Conservation (phyloP, 495 filamentous ascomycete genomes). For the Staphylotrichum longicolle region DNA sequence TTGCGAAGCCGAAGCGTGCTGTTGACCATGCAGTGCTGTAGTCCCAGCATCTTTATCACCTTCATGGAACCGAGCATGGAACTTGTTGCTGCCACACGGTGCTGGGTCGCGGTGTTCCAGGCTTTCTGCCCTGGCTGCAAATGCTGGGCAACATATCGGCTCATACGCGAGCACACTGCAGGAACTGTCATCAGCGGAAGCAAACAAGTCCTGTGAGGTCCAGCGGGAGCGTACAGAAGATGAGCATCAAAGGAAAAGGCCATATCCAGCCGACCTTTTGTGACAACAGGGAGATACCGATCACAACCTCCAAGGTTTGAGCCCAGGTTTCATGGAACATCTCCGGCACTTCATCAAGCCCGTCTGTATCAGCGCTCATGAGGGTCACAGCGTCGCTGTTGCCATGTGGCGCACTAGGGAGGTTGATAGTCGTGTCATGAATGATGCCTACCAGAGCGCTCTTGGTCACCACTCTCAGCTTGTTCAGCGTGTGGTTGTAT, state of each 20-base stretch:
- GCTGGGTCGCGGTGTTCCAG: slow-evolving; percentile 55
- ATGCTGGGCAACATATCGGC: slow-evolving; percentile 47
- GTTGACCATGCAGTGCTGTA: slow-evolving; percentile 30
- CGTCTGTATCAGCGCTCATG: slow-evolving; percentile 52
- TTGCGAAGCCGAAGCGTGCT: not conserved
- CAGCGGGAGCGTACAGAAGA: slow-evolving; percentile 43
- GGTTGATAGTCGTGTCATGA: slow-evolving; percentile 51
- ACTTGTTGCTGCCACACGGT: slow-evolving; percentile 51
- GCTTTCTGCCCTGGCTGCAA: slow-evolving; percentile 45
- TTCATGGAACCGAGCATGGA: slow-evolving; percentile 58
- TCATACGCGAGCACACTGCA: slow-evolving; percentile 43
- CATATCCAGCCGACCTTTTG: slow-evolving; percentile 55
- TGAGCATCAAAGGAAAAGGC: slow-evolving; percentile 56
- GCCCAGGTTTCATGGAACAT: slow-evolving; percentile 50
- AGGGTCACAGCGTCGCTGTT: slow-evolving; percentile 57
- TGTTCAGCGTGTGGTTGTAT: slow-evolving; percentile 58
- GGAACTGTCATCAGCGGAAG: not conserved
- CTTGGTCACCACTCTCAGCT: slow-evolving; percentile 57
- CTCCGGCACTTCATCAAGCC: slow-evolving; percentile 30
- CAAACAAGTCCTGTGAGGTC: not conserved
- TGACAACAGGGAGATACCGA: slow-evolving; percentile 60
- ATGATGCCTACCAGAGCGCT: slow-evolving; percentile 59
- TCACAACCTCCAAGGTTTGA: slow-evolving; percentile 53
- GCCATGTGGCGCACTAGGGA: slow-evolving; percentile 45
- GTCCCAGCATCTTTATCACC: slow-evolving; percentile 60